A percentile compares a stretch with the other conserved stretches of the same genome.
These are phyloP conservation scores for Aschersonia sp. DNA, from an alignment of 2,329 filamentous ascomycete genomes.

Conservation along the genomic window DNA sequence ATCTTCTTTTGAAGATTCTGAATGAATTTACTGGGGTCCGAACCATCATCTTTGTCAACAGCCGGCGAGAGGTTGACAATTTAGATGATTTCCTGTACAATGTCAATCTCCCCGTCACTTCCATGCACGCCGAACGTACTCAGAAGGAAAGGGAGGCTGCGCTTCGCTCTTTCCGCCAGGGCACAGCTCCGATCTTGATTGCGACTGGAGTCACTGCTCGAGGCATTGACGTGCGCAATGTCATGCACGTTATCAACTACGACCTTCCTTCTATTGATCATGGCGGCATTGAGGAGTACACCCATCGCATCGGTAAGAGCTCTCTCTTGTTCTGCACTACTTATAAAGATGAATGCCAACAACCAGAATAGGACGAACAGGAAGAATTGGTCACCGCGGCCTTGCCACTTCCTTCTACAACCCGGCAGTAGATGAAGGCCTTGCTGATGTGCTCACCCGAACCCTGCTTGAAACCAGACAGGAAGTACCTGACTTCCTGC, in stretches of 20 bases:
- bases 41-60: slow-evolving; percentile 85
- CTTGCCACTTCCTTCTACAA: slow-evolving; percentile 83
- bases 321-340: background rate
- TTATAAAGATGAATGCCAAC: background rate
- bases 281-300: slow-evolving; percentile 88
- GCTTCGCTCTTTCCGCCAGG: slow-evolving; percentile 69
- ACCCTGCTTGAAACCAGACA: slow-evolving; percentile 70
- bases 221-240: slow-evolving; percentile 75
- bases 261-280: slow-evolving; percentile 62
- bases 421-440: slow-evolving; percentile 50
- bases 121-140: slow-evolving; percentile 76
- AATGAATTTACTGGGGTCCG: slow-evolving; percentile 55
- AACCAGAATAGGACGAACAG: slow-evolving; percentile 57
- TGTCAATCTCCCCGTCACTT: slow-evolving; percentile 63
- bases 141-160: slow-evolving; percentile 88
- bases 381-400: slow-evolving; percentile 78
- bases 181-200: slow-evolving; percentile 64
- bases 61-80: slow-evolving; percentile 62
- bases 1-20: slow-evolving; percentile 59
- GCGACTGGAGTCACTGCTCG: slow-evolving; percentile 79
- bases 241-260: slow-evolving; percentile 88
- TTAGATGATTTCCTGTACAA: slow-evolving; percentile 85
- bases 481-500: slow-evolving; percentile 68
- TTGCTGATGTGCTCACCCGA: slow-evolving; percentile 64
- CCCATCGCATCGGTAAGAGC: slow-evolving; percentile 73